Base-by-base conservation (phyloP, 345 rosid genomes). In the Moringa oleifera region DNA sequence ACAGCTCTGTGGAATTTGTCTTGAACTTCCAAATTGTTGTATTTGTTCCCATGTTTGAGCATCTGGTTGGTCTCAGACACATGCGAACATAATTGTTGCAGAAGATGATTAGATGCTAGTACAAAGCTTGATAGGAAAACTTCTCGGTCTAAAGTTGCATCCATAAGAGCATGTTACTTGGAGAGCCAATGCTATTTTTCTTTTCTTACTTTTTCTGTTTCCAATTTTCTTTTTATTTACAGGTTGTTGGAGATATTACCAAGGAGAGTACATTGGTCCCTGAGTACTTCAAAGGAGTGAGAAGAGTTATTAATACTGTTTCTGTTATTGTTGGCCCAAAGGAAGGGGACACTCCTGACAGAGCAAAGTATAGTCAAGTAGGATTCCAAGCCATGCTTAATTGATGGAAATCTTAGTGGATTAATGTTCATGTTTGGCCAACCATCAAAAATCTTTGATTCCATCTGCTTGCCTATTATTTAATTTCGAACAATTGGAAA, bases 341-440 rank as follows among this genome's bases (percentile, higher is more conserved):
- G 79, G 99, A 93, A 82, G 97, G 97, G 53, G 99, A 93, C 79
- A 93, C 99, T 61, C 92, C 97, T 23, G 92, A 93, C 57, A 81
- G 98, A 79, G 90, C 82, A 54, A 88, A 90, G 62, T 93, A 93
- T 75, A 93, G 91, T 60, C 99, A 93, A 70, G 97, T 93, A 66
- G 8, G 59, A 25, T 53, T 56, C 18, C 10, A 18, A 50, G 24
- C 54, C 37, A 4, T 47, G 28, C 60, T 20, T 57, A 46, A 19
- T 21, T 55, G 53, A 37, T 62, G n/a, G 25, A 45, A 41, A 28
- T 13, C 62, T 18, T 23, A 56, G 57, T 20, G 13, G 37, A 56
- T 57, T 28, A 6, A 23, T 25, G n/a, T 63, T 46, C 24, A 37
- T 53, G 47, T 65, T 58, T 54, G 21, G 17, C 51, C 41, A 24